Percentiles rank a stretch among this genome's conserved stretches.
phyloP scores from a whole-genome alignment of 768 basidiomycete genomes.

The Cubamyces sp. region DNA sequence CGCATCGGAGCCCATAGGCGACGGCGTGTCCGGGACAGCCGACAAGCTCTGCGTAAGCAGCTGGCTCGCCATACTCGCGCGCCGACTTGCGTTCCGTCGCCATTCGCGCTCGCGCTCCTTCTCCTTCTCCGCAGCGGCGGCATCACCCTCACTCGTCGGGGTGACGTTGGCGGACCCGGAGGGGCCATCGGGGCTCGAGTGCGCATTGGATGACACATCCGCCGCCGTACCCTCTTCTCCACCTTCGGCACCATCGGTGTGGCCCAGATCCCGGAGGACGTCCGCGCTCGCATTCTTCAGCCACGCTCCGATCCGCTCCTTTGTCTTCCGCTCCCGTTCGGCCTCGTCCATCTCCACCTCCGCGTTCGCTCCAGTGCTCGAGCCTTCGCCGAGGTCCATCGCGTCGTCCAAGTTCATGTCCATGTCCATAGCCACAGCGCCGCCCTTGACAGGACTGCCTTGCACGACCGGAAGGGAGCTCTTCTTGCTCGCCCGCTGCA shows the following conservation, averaged over 20 bases:
- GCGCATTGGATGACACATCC: background rate
- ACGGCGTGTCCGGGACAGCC: constrained; percentile 47
- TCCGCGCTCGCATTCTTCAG: constrained; percentile 19
- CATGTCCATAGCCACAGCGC: constrained; percentile 1
- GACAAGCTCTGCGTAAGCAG: constrained; percentile 66
- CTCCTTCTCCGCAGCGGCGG: constrained; percentile 8
- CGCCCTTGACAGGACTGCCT: constrained; percentile 50
- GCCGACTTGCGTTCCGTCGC: constrained; percentile 47
- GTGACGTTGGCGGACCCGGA: background rate
- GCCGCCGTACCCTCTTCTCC: background rate
- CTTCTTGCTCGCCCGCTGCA: constrained; percentile 45
- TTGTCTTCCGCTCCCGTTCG: constrained; percentile 8
- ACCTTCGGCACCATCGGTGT: background rate
- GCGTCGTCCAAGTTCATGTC: background rate
- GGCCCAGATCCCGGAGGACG: constrained; percentile 15
- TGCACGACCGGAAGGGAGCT: constrained; percentile 48
- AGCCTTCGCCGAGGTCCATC: background rate
- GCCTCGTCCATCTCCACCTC: constrained; percentile 1
- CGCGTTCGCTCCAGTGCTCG: background rate
- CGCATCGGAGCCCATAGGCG: constrained; percentile 10
- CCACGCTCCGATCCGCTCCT: constrained; percentile 21
- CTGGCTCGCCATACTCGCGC: constrained; percentile 62
- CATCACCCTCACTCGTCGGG: background rate
- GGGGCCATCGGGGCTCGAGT: background rate
- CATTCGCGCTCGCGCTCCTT: constrained; percentile 29